Conservation (phyloP, 331 rosid genomes). For the Pyrus hybrid region DNA sequence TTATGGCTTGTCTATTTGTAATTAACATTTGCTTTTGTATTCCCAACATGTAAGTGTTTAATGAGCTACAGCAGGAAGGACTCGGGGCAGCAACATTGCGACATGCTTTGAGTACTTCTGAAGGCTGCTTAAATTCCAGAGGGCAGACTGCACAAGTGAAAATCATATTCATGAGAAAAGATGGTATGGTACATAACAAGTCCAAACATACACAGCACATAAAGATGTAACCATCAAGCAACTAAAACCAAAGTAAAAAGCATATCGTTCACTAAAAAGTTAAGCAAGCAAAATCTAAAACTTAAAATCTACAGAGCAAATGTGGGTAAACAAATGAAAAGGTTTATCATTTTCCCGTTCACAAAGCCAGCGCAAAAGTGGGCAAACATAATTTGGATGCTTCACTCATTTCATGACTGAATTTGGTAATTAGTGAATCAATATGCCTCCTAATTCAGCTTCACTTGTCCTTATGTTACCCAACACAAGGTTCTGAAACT, state of each 20-base stretch:
- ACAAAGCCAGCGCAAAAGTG: not conserved
- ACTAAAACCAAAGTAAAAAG: not conserved
- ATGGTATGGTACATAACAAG: not conserved
- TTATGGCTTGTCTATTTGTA: conserved; percentile 92
- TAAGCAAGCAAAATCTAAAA: not conserved
- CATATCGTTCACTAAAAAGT: not conserved
- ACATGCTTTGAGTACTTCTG: conserved; percentile 69
- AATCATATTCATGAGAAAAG: conserved; percentile 8
- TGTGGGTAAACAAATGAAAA: not conserved
- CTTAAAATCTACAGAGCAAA: not conserved
- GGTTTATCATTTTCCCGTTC: not conserved
- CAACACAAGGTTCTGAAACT: not conserved
- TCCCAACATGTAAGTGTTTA: conserved; percentile 67
- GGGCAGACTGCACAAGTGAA: conserved; percentile 75
- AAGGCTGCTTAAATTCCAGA: conserved; percentile 73
- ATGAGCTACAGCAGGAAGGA: conserved; percentile 91
- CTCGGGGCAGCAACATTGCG: conserved; percentile 79
- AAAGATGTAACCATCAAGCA: not conserved
- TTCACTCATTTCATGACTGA: too few species aligned
- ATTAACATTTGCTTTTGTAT: conserved; percentile 91
- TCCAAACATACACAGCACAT: not conserved
- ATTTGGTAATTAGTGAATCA: not conserved
- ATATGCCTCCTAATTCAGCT: too few species aligned
- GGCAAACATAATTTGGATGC: too few species aligned
- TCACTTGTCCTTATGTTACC: too few species aligned